phyloP scores from a whole-genome alignment of 768 basidiomycete species.

The Phanerochaete sordida region DNA sequence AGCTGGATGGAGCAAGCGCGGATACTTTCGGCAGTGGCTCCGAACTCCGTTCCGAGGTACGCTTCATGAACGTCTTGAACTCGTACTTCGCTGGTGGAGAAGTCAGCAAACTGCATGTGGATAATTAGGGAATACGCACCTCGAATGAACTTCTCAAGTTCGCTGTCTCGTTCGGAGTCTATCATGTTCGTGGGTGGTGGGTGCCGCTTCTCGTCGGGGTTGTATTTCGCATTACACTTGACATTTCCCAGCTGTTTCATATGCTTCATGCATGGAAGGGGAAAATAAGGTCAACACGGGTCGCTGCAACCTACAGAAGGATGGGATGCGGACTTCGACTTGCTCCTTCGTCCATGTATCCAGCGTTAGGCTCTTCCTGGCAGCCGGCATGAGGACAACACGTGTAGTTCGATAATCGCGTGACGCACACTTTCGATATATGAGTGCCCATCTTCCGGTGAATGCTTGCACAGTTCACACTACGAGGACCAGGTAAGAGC shows the following conservation, averaged over 20 bases:
- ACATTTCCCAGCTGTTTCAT: constrained; percentile 83
- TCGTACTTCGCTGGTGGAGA: constrained; percentile 83
- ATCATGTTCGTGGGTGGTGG: constrained; percentile 81
- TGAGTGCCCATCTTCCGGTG: constrained; percentile 96
- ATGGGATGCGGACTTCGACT: constrained; percentile 59
- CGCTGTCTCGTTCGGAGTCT: constrained; percentile 80
- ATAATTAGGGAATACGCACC: no score
- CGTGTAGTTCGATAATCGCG: background rate
- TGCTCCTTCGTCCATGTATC: constrained; percentile 89
- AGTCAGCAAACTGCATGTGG: background rate
- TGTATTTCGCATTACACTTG: constrained; percentile 75
- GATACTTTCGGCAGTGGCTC: background rate
- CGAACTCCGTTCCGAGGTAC: constrained; percentile 39
- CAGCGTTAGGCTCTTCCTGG: constrained; percentile 85
- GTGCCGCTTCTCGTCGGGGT: constrained; percentile 77
- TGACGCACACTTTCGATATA: constrained; percentile 84
- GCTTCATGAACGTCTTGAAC: constrained; percentile 63
- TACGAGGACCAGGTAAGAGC: constrained; percentile 25
- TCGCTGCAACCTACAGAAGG: constrained; percentile 3
- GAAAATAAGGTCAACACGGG: constrained; percentile 14
- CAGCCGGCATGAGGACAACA: background rate
- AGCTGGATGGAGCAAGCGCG: constrained; percentile 28
- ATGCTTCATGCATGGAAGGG: constrained; percentile 36
- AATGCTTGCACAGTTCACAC: constrained; percentile 84
- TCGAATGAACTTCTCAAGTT: constrained; percentile 89